A percentile compares a stretch with the other conserved stretches of the same genome.
phyloP scores from a whole-genome alignment of 352 stramenopile genomes.

The Pythium grandisporangium region DNA sequence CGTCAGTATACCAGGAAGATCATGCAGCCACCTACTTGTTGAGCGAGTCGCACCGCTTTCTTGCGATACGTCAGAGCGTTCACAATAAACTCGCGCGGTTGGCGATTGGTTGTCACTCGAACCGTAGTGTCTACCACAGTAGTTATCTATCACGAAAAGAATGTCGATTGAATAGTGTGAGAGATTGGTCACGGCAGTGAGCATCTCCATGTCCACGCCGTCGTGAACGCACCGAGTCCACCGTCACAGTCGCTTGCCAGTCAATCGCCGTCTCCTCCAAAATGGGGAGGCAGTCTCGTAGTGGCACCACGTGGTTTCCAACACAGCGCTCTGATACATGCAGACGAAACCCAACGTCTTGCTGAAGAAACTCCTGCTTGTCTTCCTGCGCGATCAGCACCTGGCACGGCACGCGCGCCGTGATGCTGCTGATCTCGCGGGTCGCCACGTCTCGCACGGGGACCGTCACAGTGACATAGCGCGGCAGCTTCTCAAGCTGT shows the following conservation, averaged over 20 bases:
- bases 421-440: not conserved
- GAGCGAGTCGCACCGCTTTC: not conserved
- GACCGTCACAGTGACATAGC: constrained; percentile 5
- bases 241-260: constrained; percentile 21
- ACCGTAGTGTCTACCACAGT: not conserved
- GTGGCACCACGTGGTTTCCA: constrained; percentile 18
- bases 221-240: not conserved
- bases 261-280: constrained; percentile 26
- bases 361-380: constrained; percentile 21
- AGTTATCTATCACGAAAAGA: not conserved
- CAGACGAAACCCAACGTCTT: constrained; percentile 31
- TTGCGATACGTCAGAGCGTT: not conserved
- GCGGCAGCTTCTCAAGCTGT: not conserved
- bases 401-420: constrained; percentile 18
- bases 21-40: not conserved
- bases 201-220: constrained; percentile 19
- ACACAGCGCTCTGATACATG: constrained; percentile 15
- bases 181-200: no score
- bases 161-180: no score
- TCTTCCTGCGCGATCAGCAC: constrained; percentile 27
- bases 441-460: constrained; percentile 1
- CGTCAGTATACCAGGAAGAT: not conserved
- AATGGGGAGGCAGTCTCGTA: constrained; percentile 43
- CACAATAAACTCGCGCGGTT: not conserved
- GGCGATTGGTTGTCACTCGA: not conserved